Conservation (phyloP, 768 basidiomycete species). For the Fibroporia radiculosa region DNA sequence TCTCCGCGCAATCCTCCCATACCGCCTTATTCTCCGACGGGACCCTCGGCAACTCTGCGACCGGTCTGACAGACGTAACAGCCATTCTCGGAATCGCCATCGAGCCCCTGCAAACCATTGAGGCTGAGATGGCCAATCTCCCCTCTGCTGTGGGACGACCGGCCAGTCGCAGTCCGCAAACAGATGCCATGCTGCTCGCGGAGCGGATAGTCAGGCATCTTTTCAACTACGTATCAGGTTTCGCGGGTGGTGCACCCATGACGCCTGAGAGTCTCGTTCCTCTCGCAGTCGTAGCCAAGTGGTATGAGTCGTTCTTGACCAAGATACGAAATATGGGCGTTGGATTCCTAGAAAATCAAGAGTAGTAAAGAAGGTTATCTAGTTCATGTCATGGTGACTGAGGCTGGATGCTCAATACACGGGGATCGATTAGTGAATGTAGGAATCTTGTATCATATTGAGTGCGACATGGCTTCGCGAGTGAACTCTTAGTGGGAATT, state of each 20-base stretch:
- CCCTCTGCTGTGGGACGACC: slow-evolving; percentile 24
- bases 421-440: too few relatives aligned
- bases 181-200: slow-evolving; percentile 49
- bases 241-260: slow-evolving; percentile 10
- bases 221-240: slow-evolving; percentile 18
- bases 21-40: slow-evolving; percentile 24
- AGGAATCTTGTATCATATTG: too few relatives aligned
- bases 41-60: slow-evolving; percentile 17
- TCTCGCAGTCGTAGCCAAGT: slow-evolving; percentile 14
- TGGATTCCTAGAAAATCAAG: slow-evolving; percentile 11
- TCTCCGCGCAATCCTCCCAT: slow-evolving; percentile 28
- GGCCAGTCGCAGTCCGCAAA: slow-evolving; percentile 5
- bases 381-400: too few relatives aligned
- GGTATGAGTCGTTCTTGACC: slow-evolving; percentile 15
- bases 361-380: background rate
- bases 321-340: slow-evolving; percentile 15
- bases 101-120: slow-evolving; percentile 62
- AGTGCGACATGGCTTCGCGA: too few relatives aligned
- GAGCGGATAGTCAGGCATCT: slow-evolving; percentile 62
- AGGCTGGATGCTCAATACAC: too few relatives aligned
- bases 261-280: slow-evolving; percentile 12
- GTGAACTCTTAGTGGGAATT: too few relatives aligned
- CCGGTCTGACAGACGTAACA: slow-evolving; percentile 37
- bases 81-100: slow-evolving; percentile 76
- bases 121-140: slow-evolving; percentile 45